These are phyloP conservation scores for Hypoxylon sp. DNA, from an alignment of 2,329 filamentous ascomycete genomes.

Conservation along the genomic window DNA sequence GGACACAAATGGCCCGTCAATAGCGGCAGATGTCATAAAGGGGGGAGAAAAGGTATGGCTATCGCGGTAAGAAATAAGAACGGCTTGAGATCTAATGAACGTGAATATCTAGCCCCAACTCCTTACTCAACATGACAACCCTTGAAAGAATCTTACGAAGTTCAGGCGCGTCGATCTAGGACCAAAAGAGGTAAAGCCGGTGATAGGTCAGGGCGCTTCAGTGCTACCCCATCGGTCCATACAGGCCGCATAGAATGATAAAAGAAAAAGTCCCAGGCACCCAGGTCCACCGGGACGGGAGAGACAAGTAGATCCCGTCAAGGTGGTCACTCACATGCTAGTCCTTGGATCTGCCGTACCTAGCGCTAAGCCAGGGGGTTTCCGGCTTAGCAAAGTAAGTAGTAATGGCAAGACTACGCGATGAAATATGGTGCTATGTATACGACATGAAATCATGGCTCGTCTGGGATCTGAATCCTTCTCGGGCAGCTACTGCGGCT, in stretches of 20 bases:
- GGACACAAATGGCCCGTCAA: neutral
- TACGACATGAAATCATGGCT: slow-evolving; percentile 29
- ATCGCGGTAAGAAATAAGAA: no score
- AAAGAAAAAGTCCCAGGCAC: slow-evolving; percentile 6
- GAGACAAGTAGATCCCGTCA: slow-evolving; percentile 1
- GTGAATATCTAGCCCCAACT: no score
- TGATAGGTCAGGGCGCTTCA: slow-evolving; percentile 4
- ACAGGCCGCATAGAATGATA: slow-evolving; percentile 6
- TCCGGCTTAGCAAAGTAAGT: slow-evolving; percentile 1
- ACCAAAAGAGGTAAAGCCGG: slow-evolving; percentile 22
- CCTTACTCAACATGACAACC: no score
- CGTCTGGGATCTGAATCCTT: slow-evolving; percentile 33
- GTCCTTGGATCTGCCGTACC: neutral
- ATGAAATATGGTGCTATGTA: neutral
- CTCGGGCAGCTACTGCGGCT: slow-evolving; percentile 4
- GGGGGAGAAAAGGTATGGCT: no score
- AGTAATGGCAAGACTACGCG: neutral
- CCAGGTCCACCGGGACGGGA: neutral
- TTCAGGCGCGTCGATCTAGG: slow-evolving; percentile 21
- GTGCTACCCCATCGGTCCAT: slow-evolving; percentile 18
- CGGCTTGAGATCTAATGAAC: no score
- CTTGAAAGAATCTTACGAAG: neutral
- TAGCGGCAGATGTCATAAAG: no score
- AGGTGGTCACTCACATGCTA: neutral
- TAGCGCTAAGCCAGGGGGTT: neutral